phyloP scores from a whole-genome alignment of 2,329 filamentous ascomycete genomes.

The Aspergillus niger region DNA sequence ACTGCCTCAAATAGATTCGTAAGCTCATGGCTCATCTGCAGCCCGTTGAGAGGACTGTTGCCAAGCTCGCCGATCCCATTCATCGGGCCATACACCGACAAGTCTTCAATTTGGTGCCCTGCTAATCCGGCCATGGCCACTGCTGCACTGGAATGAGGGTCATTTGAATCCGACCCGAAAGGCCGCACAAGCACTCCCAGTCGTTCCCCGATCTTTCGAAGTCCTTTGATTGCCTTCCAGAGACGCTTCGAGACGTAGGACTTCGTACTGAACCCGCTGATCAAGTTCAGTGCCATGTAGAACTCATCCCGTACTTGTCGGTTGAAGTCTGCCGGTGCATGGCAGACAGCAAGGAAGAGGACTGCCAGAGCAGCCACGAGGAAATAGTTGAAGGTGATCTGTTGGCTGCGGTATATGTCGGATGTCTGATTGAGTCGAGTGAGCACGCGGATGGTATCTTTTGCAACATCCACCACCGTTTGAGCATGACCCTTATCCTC shows the following conservation, averaged over 20 bases:
- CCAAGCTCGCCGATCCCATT: conserved; percentile 46
- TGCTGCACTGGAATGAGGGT: conserved; percentile 63
- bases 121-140: conserved; percentile 68
- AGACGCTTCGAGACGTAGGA: conserved; percentile 63
- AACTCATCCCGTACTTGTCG: conserved; percentile 65
- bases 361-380: conserved; percentile 65
- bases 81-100: conserved; percentile 51
- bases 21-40: conserved; percentile 63
- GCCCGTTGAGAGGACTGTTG: conserved; percentile 59
- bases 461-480: conserved; percentile 65
- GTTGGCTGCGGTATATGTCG: conserved; percentile 65
- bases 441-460: conserved; percentile 64
- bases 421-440: conserved; percentile 63
- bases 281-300: conserved; percentile 66
- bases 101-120: conserved; percentile 62
- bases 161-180: conserved; percentile 46
- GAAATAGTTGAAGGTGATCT: conserved; percentile 68
- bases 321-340: conserved; percentile 64
- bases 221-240: conserved; percentile 64
- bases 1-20: conserved; percentile 66
- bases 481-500: conserved; percentile 73
- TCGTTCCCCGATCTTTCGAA: conserved; percentile 65
- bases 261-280: conserved; percentile 63
- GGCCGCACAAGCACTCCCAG: conserved; percentile 55
- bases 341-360: conserved; percentile 65